Evolutionary conservation across 2,329 filamentous ascomycete species (phyloP), one percentile per base, ranked within the genome.

Genomic region (Neofusicoccum parvum): DNA sequence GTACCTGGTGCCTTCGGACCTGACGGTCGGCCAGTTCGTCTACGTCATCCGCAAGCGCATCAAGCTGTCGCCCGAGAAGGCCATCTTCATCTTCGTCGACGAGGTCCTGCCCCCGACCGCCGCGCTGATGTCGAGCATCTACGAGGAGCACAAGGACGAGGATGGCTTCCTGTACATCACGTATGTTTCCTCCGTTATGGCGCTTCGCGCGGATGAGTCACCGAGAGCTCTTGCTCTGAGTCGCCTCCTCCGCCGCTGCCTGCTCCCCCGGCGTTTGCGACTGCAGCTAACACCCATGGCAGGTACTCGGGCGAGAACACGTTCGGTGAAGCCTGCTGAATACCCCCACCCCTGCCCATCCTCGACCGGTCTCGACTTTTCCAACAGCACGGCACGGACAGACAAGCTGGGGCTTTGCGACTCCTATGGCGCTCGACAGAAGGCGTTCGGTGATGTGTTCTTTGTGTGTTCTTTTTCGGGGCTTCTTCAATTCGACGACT

Each of bases 31-130:
- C 75, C 95, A 99, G 89, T 97, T 99, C 79, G 95, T 99, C 83
- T 99, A 99, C 82, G 95, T 99, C 70, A 99, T 99, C 83, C 93
- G 95, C 80, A 99, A 99, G 88, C 91, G 95, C 77, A 99, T 99
- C 85, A 99, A 99, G 92, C 88, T 99, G 72, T 97, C 93, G 64
- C 95, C 95, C 37, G 95, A 99, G 86, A 99, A 99, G 88, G 95
- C 95, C 79, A 99, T 99, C 84, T 99, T 99, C 87, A 98, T 99
- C 87, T 99, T 98, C 83, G 95, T 99, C 76, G 94, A 98, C 79
- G 95, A 98, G 83, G 94, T 97, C 60, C 87, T 99, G 65, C 95
- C 95, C 60, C 95, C 95, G 2, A 98, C 95, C 9, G 95, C 95
- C 67, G 95, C 95, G 67, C 88, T 99, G 63, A 99, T 99, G 95